Base-by-base conservation (phyloP, 371 early-diverging fungal species). In the Rhizomucor miehei region DNA sequence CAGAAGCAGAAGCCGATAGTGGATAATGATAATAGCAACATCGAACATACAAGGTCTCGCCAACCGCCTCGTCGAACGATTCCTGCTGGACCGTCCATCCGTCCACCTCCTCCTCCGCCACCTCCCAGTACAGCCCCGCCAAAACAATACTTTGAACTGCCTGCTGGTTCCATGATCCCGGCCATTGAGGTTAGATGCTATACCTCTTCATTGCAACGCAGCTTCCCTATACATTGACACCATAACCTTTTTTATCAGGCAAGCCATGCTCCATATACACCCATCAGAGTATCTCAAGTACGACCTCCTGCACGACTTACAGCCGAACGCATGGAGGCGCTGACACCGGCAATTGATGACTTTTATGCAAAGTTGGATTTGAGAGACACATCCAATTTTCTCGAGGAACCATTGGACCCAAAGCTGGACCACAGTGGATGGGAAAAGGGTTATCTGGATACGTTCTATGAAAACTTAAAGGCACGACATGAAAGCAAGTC, bases 101-200 rank as follows among this genome's bases (percentile, higher is more conserved):
- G 8, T 44, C 53, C 20, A 39, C 19, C 55, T 20, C 38, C 51
- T 35, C 9, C 55, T 21, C 52, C 48, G 13, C 52, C 51, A 14
- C 35, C 45, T 21, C 43, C 1, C 23, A 24, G 34, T 47, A 51
- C 57, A 20, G 38, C 48, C 19, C 68, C 69, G 1, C 49, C 63
- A 43, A 75, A 73, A 48, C 77, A 60, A 12, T 81, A 81, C 49
- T 62, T 57, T 49, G 82, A 84, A 51, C 44, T 85, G 24, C 82
- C 85, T 12, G 86, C 82, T 9, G 84, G 81, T 17, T 55, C 72
- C 4, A 85, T 85, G 84, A 56, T 81, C 23, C 59, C 72, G 5
- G 64, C 63, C 14, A 54, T 70, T 12, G 65, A 75, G 67, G 85
- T 77, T 73, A 57, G 24, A 54, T 34, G 13, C 40, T 6, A 44